Evolutionary conservation across 2,329 filamentous ascomycete species (phyloP), one percentile per base, ranked within the genome.

Genomic region (Beauveria brongniartii): DNA sequence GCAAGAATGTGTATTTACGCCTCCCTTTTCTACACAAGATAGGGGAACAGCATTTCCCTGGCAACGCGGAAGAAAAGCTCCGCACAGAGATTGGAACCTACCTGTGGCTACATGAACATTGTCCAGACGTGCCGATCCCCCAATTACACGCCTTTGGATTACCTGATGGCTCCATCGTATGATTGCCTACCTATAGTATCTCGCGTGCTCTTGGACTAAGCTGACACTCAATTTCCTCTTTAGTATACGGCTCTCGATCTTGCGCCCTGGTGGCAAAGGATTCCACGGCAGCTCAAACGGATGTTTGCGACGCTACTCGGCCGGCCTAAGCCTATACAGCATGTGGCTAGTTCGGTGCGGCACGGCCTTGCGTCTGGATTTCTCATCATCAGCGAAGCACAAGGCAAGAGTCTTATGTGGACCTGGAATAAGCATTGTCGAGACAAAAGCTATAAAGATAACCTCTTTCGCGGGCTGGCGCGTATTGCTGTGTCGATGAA

Each of bases 31-130:
- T 16, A 22, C 51, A 54, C n/a, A 10, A 14, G 5, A 26, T 54
- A 8, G 22, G 51, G 37, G 37, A 54, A 20, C 6, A 43, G 3
- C 51, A 24, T 6, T 54, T 54, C n/a, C 60, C 62, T 14, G 66
- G 68, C 14, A 71, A 64, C 5, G 55, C 67, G 4, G 67, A 72
- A 37, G 67, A 72, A 52, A 71, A 71, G 61, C 41, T 71, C 3
- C 67, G 69, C 46, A 67, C 63, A 34, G 67, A 71, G 62, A 65
- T 68, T 6, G 69, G 66, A 62, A 64, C 65, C 10, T 71, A 71
- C 52, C 60, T 62, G 2, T 71, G 66, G 67, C 67, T 72, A 40
- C 63, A 70, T 63, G 55, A 68, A 16, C 30, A 65, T 41, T 71
- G 64, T 60, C 65, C 64, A 30, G 60, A 69, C 44, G 64, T 71